Evolutionary conservation across 805 yeast genomes (phyloP), one percentile per base, ranked within the genome.

Genomic region (Teunomyces barrocoloradensis): DNA sequence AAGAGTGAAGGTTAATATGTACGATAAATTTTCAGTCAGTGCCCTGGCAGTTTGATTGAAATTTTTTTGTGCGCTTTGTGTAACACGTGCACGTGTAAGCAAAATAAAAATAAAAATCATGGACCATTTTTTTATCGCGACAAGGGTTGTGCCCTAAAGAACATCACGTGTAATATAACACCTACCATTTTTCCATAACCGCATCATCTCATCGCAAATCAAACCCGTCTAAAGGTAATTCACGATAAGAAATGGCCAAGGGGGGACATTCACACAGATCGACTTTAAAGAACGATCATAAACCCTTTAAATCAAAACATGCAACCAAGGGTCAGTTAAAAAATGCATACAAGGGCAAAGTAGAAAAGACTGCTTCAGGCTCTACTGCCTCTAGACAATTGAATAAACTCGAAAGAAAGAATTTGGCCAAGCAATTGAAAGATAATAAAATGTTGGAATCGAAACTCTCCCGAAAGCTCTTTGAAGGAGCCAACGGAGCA

Each of bases 291-390:
- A 84, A 84, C 61, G 83, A 83, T 42, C 96, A 92, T 60, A 94
- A 94, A 71, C 79, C 91, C 7, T 95, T 89, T 77, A 95, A 94
- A 64, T 81, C 96, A 2, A 87, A 84, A 63, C 99, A 94, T 73
- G 80, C 96, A 17, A 81, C 96, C 11, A 94, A 94, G 63, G 87
- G 96, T 50, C 81, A 90, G 30, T 66, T 92, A 59, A 95, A 90
- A 63, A 87, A 89, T 53, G 74, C 81, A 49, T 74, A 73, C 58
- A 91, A 87, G 61, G 98, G 98, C 51, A 91, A 89, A 65, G 88
- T 92, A 30, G 98, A 91, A 61, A 87, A 85, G 58, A 69, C 79
- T 2, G 53, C 67, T 28, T 53, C 63, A 18, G 62, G 61, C 11
- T 50, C 57, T 28, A 44, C 55, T 17, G 63, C 73, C 44, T 73